A percentile compares a stretch with the other conserved stretches of the same genome.
Evolutionary conservation across 78 protist species (phyloP).

Genomic region (Dictyostelium citrinum): DNA sequence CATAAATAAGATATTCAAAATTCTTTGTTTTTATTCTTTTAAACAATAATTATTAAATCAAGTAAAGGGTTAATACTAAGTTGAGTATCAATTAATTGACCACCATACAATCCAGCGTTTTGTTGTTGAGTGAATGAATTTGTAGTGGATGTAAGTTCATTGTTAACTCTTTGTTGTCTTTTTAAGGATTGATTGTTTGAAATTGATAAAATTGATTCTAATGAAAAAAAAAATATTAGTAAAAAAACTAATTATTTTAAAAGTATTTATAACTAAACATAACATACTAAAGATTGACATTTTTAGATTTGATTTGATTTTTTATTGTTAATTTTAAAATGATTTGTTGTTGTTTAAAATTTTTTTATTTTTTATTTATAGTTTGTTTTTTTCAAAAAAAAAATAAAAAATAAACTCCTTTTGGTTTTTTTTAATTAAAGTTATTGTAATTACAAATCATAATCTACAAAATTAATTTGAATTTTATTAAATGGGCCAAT

Average conservation of each 20-base stretch:
- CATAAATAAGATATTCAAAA: neutral
- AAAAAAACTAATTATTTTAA: no score
- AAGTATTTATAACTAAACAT: no score
- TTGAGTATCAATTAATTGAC: neutral
- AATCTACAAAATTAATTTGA: neutral
- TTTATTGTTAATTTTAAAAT: neutral
- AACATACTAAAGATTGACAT: neutral
- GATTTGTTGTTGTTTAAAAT: neutral
- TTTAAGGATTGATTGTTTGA: neutral
- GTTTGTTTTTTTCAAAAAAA: neutral
- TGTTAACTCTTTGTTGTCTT: neutral
- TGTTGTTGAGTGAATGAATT: neutral
- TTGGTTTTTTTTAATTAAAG: no score
- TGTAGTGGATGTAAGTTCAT: neutral
- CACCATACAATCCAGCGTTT: neutral
- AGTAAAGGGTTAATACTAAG: neutral
- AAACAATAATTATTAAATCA: neutral
- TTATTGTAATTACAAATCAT: neutral
- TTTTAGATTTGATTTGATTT: neutral
- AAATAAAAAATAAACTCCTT: no score
- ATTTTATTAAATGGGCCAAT: neutral
- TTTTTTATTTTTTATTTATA: neutral
- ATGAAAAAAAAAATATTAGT: neutral
- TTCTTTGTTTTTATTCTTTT: neutral
- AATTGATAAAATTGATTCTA: neutral